Evolutionary conservation across 2,329 filamentous ascomycete genomes (phyloP).

Genomic region (Cephalotrichum gorgonifer): DNA sequence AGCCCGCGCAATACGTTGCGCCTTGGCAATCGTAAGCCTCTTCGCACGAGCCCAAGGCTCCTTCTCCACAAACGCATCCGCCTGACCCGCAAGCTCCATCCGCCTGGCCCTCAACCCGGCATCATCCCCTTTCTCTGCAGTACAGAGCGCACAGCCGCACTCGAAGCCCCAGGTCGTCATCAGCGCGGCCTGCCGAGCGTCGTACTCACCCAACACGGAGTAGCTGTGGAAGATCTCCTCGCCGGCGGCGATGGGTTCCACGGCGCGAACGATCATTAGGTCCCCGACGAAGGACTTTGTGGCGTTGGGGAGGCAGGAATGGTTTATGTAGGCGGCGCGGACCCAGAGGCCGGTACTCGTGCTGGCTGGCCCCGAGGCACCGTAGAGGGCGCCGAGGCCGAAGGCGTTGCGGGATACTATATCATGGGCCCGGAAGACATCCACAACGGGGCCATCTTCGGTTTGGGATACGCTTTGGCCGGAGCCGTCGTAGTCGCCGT

Average conservation of each 20-base stretch:
- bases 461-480: slow-evolving; percentile 11
- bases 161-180: slow-evolving; percentile 27
- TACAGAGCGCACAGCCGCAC: slow-evolving; percentile 27
- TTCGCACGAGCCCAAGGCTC: slow-evolving; percentile 8
- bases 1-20: slow-evolving; percentile 12
- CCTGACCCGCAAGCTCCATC: slow-evolving; percentile 9
- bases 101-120: slow-evolving; percentile 11
- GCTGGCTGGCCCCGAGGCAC: slow-evolving; percentile 16
- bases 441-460: slow-evolving; percentile 21
- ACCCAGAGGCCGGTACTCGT: slow-evolving; percentile 23
- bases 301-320: slow-evolving; percentile 28
- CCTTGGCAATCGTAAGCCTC: slow-evolving; percentile 12
- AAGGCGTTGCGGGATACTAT: slow-evolving; percentile 29
- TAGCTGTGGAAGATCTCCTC: slow-evolving; percentile 28
- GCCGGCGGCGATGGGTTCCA: slow-evolving; percentile 19
- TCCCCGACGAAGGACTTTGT: slow-evolving; percentile 29
- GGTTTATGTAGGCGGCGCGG: slow-evolving; percentile 28
- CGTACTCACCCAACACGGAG: slow-evolving; percentile 19
- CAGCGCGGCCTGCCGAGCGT: slow-evolving; percentile 13
- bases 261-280: slow-evolving; percentile 27
- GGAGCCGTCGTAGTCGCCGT: slow-evolving; percentile 19
- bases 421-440: slow-evolving; percentile 26
- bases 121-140: slow-evolving; percentile 15
- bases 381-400: slow-evolving; percentile 11
- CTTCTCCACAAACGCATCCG: slow-evolving; percentile 13